Percentiles rank a stretch among this genome's conserved stretches.
Conservation (phyloP, 1,284 basidiomycete species). For the Thelephora terrestris region DNA sequence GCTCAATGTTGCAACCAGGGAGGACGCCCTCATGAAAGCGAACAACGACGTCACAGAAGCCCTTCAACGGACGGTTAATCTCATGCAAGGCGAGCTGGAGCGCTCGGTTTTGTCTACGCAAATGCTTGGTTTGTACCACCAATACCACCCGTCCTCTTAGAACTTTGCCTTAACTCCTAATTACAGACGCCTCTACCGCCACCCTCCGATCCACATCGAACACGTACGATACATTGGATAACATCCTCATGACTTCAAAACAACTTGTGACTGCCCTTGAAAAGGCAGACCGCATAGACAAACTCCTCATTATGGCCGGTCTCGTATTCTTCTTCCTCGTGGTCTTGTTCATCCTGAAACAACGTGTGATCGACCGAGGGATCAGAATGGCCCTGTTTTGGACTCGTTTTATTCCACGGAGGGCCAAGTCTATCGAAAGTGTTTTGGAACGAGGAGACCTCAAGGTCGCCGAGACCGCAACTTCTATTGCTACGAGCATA, state of each 20-base stretch:
- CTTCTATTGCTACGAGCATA: not conserved
- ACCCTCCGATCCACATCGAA: conserved; percentile 65
- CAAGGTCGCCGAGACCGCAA: not conserved
- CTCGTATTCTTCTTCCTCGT: conserved; percentile 79
- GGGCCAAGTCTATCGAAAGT: not conserved
- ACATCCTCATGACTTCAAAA: conserved; percentile 70
- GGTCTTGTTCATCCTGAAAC: conserved; percentile 78
- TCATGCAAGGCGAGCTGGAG: conserved; percentile 89
- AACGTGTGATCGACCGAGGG: conserved; percentile 69
- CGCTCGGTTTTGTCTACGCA: conserved; percentile 79
- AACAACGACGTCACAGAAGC: conserved; percentile 83
- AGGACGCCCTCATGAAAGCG: conserved; percentile 80
- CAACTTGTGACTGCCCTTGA: conserved; percentile 79
- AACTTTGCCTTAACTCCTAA: conserved; percentile 1
- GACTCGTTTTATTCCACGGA: conserved; percentile 57
- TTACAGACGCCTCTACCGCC: conserved; percentile 68
- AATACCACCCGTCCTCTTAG: not conserved
- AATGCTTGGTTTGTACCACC: conserved; percentile 57
- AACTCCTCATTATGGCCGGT: conserved; percentile 69
- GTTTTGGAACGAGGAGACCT: not conserved
- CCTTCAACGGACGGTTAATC: conserved; percentile 69
- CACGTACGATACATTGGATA: conserved; percentile 71
- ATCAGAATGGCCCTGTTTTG: conserved; percentile 69
- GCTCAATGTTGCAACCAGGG: conserved; percentile 30
- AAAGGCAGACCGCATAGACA: conserved; percentile 86